Base-by-base conservation (phyloP, 306 rosid genomes). In the Prunus mume region DNA sequence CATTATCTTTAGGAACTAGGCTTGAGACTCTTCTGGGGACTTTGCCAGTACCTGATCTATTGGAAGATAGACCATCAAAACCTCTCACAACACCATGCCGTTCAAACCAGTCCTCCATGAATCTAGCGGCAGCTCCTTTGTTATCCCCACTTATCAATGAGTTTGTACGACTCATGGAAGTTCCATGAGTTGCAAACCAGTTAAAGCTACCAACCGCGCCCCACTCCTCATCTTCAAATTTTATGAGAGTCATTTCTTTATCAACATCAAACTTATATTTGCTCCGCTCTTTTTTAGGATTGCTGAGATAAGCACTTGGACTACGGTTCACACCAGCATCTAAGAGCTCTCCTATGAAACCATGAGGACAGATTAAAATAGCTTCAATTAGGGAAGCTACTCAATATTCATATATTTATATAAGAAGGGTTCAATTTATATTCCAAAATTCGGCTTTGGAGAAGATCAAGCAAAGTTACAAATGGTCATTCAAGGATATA, bases 101-200 rank as follows among this genome's bases (percentile, higher is more conserved):
- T 61, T 83, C 88, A 73, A 90, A 86, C 96, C 91, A 90, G 72
- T 90, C 93, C 77, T 90, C 96, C 96, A 90, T 88, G 78, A 88
- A 90, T 30, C 93, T 82, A 20, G 91, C 86, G 32, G 93, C 96
- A 12, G 89, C 90, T 6, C 96, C 96, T 83, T 90, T 86, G 81
- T 90, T 90, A 71, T 88, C 96, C 72, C 96, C 92, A 1, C 96
- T 90, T 74, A 90, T 81, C 75, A 90, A 80, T 0, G 86, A 78
- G 75, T 90, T 90, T 81, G 86, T 88, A 24, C 91, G 90, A 74
- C 96, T 88, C 96, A 90, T 88, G 34, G 92, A 90, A 79, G 92
- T 90, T 78, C 90, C 88, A 64, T 90, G 95, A 69, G 95, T 90
- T 55, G 96, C 92, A 85, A 90, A 88, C 96, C 92, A 90, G 58